A percentile compares a stretch with the other conserved stretches of the same genome.
These are phyloP conservation scores for Eremochloa ophiuroides DNA, from an alignment of 176 grass and related monocot species.

Conservation along the genomic window DNA sequence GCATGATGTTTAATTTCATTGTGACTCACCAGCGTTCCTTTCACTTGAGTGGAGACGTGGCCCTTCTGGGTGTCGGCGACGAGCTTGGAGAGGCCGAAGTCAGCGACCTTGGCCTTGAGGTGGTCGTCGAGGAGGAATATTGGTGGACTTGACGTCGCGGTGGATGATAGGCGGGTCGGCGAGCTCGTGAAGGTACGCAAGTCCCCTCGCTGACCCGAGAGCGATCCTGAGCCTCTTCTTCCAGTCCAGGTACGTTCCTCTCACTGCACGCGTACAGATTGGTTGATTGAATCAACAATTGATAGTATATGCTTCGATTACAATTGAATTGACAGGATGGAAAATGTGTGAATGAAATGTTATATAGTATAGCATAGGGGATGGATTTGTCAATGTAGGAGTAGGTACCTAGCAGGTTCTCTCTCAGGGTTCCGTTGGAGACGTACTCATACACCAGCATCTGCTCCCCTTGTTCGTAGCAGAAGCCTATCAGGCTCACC, in stretches of 20 bases:
- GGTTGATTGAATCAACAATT: too few relatives aligned
- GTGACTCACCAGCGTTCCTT: constrained; percentile 58
- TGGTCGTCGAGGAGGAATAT: constrained; percentile 76
- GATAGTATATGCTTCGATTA: neutral
- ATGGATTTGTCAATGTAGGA: neutral
- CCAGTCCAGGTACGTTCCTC: constrained; percentile 57
- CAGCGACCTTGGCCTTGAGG: constrained; percentile 69
- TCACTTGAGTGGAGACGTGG: constrained; percentile 63
- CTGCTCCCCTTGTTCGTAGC: constrained; percentile 71
- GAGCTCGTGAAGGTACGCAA: constrained; percentile 76
- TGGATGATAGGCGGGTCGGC: constrained; percentile 81
- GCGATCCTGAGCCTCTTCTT: constrained; percentile 68
- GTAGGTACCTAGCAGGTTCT: constrained; percentile 66
- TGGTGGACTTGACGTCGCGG: constrained; percentile 52
- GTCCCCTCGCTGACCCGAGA: constrained; percentile 58
- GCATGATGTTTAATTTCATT: neutral
- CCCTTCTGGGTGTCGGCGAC: constrained; percentile 43
- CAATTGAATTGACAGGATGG: neutral
- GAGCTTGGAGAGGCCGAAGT: constrained; percentile 74
- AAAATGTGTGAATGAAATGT: neutral
- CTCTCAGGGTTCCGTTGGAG: constrained; percentile 54
- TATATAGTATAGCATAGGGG: neutral
- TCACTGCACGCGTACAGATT: constrained; percentile 12
- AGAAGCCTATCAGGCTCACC: constrained; percentile 76
- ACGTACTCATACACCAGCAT: constrained; percentile 84